Base-by-base conservation (phyloP, 768 basidiomycete genomes). In the Xanthoconium stramineum region DNA sequence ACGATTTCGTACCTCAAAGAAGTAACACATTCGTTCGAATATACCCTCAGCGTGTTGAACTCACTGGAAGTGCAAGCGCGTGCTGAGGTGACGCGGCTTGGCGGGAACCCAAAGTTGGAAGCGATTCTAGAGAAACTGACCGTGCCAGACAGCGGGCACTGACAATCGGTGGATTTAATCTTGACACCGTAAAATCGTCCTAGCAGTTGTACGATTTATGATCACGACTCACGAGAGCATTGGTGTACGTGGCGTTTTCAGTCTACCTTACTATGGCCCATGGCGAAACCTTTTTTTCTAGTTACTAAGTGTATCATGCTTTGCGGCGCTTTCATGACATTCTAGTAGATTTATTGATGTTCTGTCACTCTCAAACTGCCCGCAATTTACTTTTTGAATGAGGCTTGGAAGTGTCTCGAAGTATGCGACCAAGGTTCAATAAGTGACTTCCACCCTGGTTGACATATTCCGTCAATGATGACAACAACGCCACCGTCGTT, bases 1-100 rank as follows among this genome's bases (percentile, higher is more conserved):
- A 81, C 86, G 2, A 91, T 98, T 52, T 72, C 80, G 17, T 94
- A 95, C 67, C 83, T 98, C 61, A 78, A 78, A 45, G 75, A 84
- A 24, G 79, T 80, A 33, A 98, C 94, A 0, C 79, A 82, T 45
- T 94, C 94, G 0, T 97, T 98, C 63, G 87, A 84, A 1, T 98
- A 98, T 68, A 96, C 94, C 0, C 73, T 85, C 8, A 70, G 73
- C 0, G 92, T 96, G 2, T 72, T 98, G 39, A 62, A 68, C 6
- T 81, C 75, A 3, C 75, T 98, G 15, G 88, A 91, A 60, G 65
- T 61, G 12, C 90, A 93, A 69, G 84, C 86, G 0, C 67, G 80
- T 5, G 75, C 71, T 0, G 94, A 97, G 71, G 83, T 97, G 15
- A 66, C 62, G 20, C 73, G 85, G 52, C 70, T 97, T 12, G 94